phyloP scores from a whole-genome alignment of 331 rosid genomes.

The Cydonia oblonga region DNA sequence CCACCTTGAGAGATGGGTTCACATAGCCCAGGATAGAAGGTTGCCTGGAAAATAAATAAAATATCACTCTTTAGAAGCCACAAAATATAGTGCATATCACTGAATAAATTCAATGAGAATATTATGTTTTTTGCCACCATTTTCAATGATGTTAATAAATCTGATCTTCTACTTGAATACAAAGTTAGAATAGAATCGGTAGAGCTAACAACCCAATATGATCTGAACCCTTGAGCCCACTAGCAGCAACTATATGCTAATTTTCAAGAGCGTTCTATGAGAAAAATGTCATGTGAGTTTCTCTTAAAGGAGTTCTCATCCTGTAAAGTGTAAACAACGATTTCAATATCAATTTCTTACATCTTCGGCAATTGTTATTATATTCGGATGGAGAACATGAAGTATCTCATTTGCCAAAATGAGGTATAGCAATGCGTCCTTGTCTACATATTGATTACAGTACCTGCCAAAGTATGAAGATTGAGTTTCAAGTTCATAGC shows the following conservation, averaged over 20 bases:
- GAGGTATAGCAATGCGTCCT: slow-evolving; percentile 78
- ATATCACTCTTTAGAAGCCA: neutral
- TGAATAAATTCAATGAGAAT: neutral
- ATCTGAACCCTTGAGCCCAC: neutral
- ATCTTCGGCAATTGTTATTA: slow-evolving; percentile 89
- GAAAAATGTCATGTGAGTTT: neutral
- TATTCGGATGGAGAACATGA: slow-evolving; percentile 65
- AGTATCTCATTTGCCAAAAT: slow-evolving; percentile 84
- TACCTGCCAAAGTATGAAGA: slow-evolving; percentile 43
- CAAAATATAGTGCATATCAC: neutral
- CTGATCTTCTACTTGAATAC: neutral
- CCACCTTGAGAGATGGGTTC: slow-evolving; percentile 97
- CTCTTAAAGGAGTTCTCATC: neutral
- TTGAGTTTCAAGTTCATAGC: neutral
- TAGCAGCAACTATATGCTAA: neutral
- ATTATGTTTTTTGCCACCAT: neutral
- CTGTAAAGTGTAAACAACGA: neutral
- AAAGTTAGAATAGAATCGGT: neutral
- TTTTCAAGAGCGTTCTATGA: neutral
- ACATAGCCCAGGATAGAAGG: slow-evolving; percentile 83
- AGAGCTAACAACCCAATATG: neutral
- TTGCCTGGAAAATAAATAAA: slow-evolving; percentile 49
- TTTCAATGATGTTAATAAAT: neutral
- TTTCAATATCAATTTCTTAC: slow-evolving; percentile 34
- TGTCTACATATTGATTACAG: slow-evolving; percentile 92